Conservation (phyloP, 805 yeast species). For the Ogataea trehaloabstinens region DNA sequence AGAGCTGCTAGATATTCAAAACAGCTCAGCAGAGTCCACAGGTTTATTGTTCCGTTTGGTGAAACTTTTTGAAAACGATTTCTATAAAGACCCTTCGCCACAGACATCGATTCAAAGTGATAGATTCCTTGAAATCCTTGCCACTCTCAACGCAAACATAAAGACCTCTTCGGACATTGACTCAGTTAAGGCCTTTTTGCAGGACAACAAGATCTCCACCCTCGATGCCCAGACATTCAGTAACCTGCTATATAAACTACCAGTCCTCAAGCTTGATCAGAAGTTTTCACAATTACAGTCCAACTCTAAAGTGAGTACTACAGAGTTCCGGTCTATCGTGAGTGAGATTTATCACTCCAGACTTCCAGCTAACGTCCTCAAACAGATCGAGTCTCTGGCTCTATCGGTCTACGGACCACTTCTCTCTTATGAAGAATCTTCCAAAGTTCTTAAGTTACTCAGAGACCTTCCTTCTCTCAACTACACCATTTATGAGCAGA, state of each 20-base stretch:
- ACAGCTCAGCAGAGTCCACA: slow-evolving; percentile 44
- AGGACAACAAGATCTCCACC: slow-evolving; percentile 10
- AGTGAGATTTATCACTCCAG: slow-evolving; percentile 27
- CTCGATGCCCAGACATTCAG: slow-evolving; percentile 20
- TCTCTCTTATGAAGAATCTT: slow-evolving; percentile 47
- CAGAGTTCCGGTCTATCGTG: slow-evolving; percentile 21
- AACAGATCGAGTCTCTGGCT: slow-evolving; percentile 51
- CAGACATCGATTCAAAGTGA: slow-evolving; percentile 14
- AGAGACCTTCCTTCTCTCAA: slow-evolving; percentile 33
- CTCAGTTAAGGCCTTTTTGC: slow-evolving; percentile 14
- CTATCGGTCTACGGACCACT: slow-evolving; percentile 39
- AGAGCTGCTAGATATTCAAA: slow-evolving; percentile 43
- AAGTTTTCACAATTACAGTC: slow-evolving; percentile 16
- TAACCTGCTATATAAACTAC: slow-evolving; percentile 23
- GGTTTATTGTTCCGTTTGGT: slow-evolving; percentile 54
- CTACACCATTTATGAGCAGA: slow-evolving; percentile 29
- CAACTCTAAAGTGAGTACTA: slow-evolving; percentile 16
- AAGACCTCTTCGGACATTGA: slow-evolving; percentile 17
- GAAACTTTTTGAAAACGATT: slow-evolving; percentile 41
- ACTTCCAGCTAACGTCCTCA: slow-evolving; percentile 48
- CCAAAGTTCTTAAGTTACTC: slow-evolving; percentile 45
- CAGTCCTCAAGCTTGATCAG: slow-evolving; percentile 27
- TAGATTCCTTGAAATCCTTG: slow-evolving; percentile 22
- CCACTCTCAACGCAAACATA: slow-evolving; percentile 19
- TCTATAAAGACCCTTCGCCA: slow-evolving; percentile 12